Percentiles rank a stretch among this genome's conserved stretches.
phyloP scores from a whole-genome alignment of 148 eudicot species.

The Spergularia bocconei region DNA sequence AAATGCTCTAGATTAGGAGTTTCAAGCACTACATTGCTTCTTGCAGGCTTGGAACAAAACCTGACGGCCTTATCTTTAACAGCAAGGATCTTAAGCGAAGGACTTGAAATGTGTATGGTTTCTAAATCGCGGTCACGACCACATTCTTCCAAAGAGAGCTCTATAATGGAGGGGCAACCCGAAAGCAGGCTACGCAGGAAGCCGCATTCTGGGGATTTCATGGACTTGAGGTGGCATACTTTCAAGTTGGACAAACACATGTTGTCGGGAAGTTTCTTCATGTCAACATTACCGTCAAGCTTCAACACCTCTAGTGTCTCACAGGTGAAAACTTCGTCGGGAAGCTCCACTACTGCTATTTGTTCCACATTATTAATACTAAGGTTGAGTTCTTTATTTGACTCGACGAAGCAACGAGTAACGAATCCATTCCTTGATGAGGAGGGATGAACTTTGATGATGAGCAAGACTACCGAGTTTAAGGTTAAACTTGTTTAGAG shows the following conservation, averaged over 20 bases:
- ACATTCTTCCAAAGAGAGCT: neutral
- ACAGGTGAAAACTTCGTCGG: constrained; percentile 11
- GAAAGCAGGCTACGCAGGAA: constrained; percentile 12
- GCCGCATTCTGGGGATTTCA: neutral
- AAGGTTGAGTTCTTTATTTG: constrained; percentile 22
- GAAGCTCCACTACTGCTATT: neutral
- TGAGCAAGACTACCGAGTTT: neutral
- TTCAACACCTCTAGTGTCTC: constrained; percentile 14
- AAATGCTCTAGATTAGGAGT: constrained; percentile 18
- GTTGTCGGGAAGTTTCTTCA: constrained; percentile 4
- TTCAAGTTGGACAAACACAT: constrained; percentile 17
- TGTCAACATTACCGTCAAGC: neutral
- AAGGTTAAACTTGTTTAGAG: neutral
- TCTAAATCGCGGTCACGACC: neutral
- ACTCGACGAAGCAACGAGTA: neutral
- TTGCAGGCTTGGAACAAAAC: neutral
- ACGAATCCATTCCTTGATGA: constrained; percentile 22
- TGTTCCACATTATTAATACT: neutral
- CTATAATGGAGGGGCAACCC: constrained; percentile 17
- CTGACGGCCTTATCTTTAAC: neutral
- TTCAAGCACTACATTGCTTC: constrained; percentile 8
- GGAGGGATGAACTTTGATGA: too few species aligned
- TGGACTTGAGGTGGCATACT: neutral
- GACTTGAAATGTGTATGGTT: neutral
- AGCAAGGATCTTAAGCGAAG: constrained; percentile 7